Percentiles rank a stretch among this genome's conserved stretches.
Evolutionary conservation across 2,329 filamentous ascomycete species (phyloP).

Genomic region (Xylariaceae sp.): DNA sequence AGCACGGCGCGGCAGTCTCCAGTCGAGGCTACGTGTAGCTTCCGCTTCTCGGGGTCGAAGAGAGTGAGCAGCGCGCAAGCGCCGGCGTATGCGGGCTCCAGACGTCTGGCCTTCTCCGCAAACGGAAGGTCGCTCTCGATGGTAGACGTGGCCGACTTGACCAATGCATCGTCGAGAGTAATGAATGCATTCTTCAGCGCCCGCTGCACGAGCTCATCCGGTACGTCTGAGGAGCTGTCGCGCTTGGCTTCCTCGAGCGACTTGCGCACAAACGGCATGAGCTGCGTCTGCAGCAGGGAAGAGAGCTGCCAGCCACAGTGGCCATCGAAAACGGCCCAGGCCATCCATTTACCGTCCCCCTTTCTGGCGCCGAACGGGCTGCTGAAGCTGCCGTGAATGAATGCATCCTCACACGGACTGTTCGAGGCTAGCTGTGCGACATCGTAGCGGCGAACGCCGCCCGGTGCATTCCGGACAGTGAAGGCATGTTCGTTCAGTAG

Average conservation of each 20-base stretch:
- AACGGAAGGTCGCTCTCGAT: conserved; percentile 29
- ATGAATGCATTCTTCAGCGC: conserved; percentile 36
- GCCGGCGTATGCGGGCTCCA: conserved; percentile 29
- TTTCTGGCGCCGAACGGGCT: conserved; percentile 20
- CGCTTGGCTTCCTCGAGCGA: conserved; percentile 19
- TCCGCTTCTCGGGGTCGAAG: conserved; percentile 49
- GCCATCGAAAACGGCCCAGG: conserved; percentile 33
- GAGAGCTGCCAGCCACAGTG: conserved; percentile 34
- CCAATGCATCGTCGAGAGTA: conserved; percentile 31
- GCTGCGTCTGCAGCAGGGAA: conserved; percentile 26
- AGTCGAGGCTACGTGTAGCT: conserved; percentile 57
- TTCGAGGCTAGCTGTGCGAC: conserved; percentile 31
- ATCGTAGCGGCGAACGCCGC: conserved; percentile 26
- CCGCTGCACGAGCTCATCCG: conserved; percentile 27
- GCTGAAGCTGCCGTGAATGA: conserved; percentile 30
- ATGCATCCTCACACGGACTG: conserved; percentile 31
- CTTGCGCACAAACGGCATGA: conserved; percentile 28
- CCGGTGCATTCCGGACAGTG: conserved; percentile 9
- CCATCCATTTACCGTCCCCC: conserved; percentile 27
- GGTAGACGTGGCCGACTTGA: conserved; percentile 23
- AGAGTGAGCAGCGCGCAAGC: conserved; percentile 43
- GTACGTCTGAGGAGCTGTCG: conserved; percentile 10
- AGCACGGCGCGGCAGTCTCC: conserved; percentile 48
- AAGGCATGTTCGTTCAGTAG: conserved; percentile 28
- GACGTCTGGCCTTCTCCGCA: conserved; percentile 26